Evolutionary conservation across 306 rosid species (phyloP).

Genomic region (Cicer judaicum): DNA sequence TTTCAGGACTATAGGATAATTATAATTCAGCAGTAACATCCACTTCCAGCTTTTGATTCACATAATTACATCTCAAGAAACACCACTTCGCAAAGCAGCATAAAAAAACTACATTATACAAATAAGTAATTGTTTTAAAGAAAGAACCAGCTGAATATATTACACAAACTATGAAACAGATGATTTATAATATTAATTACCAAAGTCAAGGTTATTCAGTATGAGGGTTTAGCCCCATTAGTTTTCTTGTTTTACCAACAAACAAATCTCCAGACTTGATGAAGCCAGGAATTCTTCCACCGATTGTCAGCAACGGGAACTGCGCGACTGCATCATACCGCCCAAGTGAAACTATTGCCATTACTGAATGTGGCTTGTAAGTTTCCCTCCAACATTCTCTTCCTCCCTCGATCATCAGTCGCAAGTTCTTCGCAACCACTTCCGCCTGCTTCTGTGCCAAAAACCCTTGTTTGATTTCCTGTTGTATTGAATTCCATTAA

Average conservation of each 20-base stretch:
- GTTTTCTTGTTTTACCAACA: slow-evolving; percentile 74
- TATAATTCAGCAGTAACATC: too few relatives aligned
- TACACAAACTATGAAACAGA: slow-evolving; percentile 6
- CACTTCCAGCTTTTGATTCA: too few relatives aligned
- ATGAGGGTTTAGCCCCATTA: slow-evolving; percentile 59
- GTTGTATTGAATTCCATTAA: slow-evolving; percentile 39
- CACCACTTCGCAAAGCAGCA: neutral
- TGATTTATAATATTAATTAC: neutral
- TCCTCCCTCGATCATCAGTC: slow-evolving; percentile 52
- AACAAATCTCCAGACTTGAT: slow-evolving; percentile 78
- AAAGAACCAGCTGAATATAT: slow-evolving; percentile 20
- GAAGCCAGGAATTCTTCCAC: slow-evolving; percentile 65
- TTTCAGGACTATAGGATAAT: neutral
- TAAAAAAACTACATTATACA: neutral
- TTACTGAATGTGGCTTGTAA: slow-evolving; percentile 53
- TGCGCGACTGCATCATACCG: slow-evolving; percentile 78
- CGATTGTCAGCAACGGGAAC: slow-evolving; percentile 56
- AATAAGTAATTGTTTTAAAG: neutral
- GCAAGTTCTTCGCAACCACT: slow-evolving; percentile 71
- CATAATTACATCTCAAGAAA: slow-evolving; percentile 4
- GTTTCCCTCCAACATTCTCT: slow-evolving; percentile 53
- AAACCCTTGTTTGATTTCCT: slow-evolving; percentile 86
- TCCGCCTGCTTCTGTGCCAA: slow-evolving; percentile 74
- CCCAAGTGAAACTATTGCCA: slow-evolving; percentile 77
- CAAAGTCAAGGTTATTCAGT: slow-evolving; percentile 18